Evolutionary conservation across 1,139 yeast species (phyloP), one percentile per base, ranked within the genome.

Genomic region (Blastobotrys capitulatus): DNA sequence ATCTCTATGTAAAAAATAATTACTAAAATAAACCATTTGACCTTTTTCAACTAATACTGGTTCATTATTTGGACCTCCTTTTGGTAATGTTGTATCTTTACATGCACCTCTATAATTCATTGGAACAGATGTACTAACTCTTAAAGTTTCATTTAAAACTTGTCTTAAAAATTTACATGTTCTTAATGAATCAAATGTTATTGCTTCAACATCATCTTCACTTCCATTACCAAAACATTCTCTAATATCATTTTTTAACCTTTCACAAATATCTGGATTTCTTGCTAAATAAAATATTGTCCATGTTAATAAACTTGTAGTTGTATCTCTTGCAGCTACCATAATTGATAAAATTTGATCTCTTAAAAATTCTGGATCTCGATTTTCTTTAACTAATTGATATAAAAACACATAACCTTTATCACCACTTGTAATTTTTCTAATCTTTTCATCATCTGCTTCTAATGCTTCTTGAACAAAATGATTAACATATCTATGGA

Each of bases 281-380:
- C 76, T 66, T 2, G 77, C 71, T 48, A 76, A 66, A 57, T 74
- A 78, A 54, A 65, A 74, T 51, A 76, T 64, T 12, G 70, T 57
- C 58, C 73, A 76, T n/a, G 78, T 70, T 52, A 77, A 66, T 47
- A 75, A 64, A 6, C 76, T 75, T 1, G 80, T 79, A 34, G 80
- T 77, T 29, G 81, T 77, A 59, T 77, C 80, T 58, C 81, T 69
- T 25, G 79, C 80, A 22, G 80, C 80, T 36, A 76, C 66, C 54
- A 77, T 64, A 53, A 77, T 71, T 56, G 75, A 76, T 56, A 77
- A 68, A 50, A 73, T 64, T 60, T 76, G 79, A 59, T 76, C 79
- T 48, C 78, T 69, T 54, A 77, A 68, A 15, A 70, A 69, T 39
- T 56, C 60, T 5, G 75, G 78, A 58, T 77, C 73, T 54, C 75